A percentile compares a stretch with the other conserved stretches of the same genome.
phyloP scores from a whole-genome alignment of 352 stramenopile species.

The Lagenidium giganteum region DNA sequence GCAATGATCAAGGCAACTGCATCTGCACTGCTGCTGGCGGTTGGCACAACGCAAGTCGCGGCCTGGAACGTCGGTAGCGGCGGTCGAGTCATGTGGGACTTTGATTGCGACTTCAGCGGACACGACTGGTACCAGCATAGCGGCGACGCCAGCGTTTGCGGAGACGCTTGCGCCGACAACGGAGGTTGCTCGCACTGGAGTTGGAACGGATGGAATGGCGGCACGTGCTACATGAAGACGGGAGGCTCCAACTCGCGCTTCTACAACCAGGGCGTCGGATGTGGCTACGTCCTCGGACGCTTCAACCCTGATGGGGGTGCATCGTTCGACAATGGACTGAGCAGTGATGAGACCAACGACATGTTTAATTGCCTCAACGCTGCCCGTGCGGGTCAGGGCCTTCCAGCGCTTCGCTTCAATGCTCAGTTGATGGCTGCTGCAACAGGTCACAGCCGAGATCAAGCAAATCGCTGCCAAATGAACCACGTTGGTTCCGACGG shows the following conservation, averaged over 20 bases:
- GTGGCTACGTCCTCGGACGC: slow-evolving; percentile 35
- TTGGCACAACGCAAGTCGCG: no score
- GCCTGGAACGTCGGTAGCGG: slow-evolving; percentile 22
- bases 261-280: slow-evolving; percentile 20
- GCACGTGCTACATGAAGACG: slow-evolving; percentile 27
- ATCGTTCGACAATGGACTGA: no score
- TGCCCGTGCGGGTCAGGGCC: no score
- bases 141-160: slow-evolving; percentile 29
- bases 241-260: slow-evolving; percentile 2
- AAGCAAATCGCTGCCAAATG: slow-evolving; percentile 37
- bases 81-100: slow-evolving; percentile 36
- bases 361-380: no score
- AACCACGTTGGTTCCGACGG: slow-evolving; percentile 34
- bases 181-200: slow-evolving; percentile 31
- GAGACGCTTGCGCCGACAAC: slow-evolving; percentile 27
- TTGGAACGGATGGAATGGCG: slow-evolving; percentile 25
- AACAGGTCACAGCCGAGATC: slow-evolving; percentile 44
- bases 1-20: no score
- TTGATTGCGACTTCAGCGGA: slow-evolving; percentile 40
- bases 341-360: no score
- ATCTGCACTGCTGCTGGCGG: no score
- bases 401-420: no score
- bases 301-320: no score
- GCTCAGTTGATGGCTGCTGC: no score
- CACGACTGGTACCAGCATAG: slow-evolving; percentile 17